phyloP scores from a whole-genome alignment of 2,329 filamentous ascomycete genomes.

The Arthroderma sp. region DNA sequence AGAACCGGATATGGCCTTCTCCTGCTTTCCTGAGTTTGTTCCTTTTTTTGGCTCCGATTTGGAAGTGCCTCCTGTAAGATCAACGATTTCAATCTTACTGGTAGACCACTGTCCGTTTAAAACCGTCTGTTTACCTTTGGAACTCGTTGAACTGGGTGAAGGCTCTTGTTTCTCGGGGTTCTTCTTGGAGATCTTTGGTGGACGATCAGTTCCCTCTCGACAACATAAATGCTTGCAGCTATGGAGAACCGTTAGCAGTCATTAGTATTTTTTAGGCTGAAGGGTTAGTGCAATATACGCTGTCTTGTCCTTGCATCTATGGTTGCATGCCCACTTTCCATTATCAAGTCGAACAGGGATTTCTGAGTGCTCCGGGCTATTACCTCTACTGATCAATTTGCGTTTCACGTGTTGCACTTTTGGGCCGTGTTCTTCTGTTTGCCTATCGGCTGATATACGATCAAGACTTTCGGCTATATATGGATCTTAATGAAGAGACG shows the following conservation, averaged over 20 bases:
- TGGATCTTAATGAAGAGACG: too few relatives aligned
- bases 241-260: constrained; percentile 7
- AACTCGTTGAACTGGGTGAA: constrained; percentile 17
- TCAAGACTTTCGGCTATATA: too few relatives aligned
- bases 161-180: constrained; percentile 6
- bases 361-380: constrained; percentile 8
- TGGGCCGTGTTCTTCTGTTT: too few relatives aligned
- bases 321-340: constrained; percentile 63
- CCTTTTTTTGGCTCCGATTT: neutral
- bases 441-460: neutral
- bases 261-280: neutral
- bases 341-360: constrained; percentile 47
- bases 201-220: constrained; percentile 55
- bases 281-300: constrained; percentile 16
- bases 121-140: constrained; percentile 8
- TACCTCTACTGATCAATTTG: constrained; percentile 1
- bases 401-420: too few relatives aligned
- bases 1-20: neutral
- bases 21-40: constrained; percentile 3
- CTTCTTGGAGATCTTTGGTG: constrained; percentile 32
- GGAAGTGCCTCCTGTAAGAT: constrained; percentile 5
- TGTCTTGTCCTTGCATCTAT: constrained; percentile 50
- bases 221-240: constrained; percentile 63
- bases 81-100: constrained; percentile 9
- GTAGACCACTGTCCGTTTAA: constrained; percentile 11